Percentiles rank a stretch among this genome's conserved stretches.
These are phyloP conservation scores for Phaeodactylum tricornutum DNA, from an alignment of 108 stramenopile species.

Conservation along the genomic window DNA sequence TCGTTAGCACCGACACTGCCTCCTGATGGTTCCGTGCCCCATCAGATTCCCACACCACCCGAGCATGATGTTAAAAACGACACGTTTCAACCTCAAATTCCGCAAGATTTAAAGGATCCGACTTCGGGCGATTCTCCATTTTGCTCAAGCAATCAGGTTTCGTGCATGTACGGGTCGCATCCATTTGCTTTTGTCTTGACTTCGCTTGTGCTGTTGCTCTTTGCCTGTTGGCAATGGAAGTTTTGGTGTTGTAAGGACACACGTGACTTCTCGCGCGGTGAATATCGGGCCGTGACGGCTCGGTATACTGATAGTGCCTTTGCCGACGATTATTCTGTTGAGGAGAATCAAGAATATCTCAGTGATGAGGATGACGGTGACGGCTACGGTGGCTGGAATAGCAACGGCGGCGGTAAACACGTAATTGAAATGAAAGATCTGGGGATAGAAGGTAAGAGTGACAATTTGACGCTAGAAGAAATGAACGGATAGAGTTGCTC, in stretches of 20 bases:
- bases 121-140: not conserved
- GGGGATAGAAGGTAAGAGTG: constrained; percentile 3
- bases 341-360: not conserved
- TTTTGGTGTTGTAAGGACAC: not conserved
- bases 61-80: not conserved
- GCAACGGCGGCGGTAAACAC: not conserved
- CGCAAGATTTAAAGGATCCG: not conserved
- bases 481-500: constrained; percentile 11
- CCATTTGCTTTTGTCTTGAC: not conserved
- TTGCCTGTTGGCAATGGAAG: not conserved
- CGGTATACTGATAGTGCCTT: not conserved
- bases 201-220: too few species aligned
- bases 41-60: too few species aligned
- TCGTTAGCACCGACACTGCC: too few species aligned
- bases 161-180: not conserved
- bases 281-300: constrained; percentile 13
- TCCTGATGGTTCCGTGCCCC: too few species aligned
- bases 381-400: not conserved
- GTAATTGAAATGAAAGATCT: constrained; percentile 5
- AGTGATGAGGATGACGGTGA: constrained; percentile 6
- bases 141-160: not conserved
- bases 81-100: not conserved
- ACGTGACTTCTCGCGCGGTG: constrained; percentile 4
- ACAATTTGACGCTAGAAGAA: constrained; percentile 13
- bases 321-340: constrained; percentile 1